Evolutionary conservation across 768 basidiomycete species (phyloP).

Genomic region (Pleurotus tuoliensis): DNA sequence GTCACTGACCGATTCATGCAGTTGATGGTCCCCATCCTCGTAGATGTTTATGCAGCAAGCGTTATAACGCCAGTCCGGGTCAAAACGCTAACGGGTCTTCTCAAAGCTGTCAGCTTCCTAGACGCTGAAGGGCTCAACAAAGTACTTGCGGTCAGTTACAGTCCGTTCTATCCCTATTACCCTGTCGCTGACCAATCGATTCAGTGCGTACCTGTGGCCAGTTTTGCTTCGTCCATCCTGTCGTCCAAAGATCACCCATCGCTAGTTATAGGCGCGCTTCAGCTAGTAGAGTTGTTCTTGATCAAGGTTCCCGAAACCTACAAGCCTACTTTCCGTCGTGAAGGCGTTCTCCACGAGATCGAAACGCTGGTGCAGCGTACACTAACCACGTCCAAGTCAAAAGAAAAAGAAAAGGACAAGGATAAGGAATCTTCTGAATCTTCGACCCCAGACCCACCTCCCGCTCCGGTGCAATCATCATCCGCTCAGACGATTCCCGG

Average conservation of each 20-base stretch:
- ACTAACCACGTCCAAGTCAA: constrained; percentile 48
- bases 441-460: constrained; percentile 34
- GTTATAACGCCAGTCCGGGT: constrained; percentile 83
- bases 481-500: constrained; percentile 51
- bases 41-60: constrained; percentile 99
- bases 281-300: constrained; percentile 89
- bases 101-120: constrained; percentile 90
- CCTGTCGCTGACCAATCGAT: constrained; percentile 9
- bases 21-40: constrained; percentile 86
- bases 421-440: constrained; percentile 29
- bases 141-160: constrained; percentile 67
- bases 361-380: constrained; percentile 67
- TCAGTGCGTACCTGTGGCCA: constrained; percentile 91
- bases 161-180: constrained; percentile 1
- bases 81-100: constrained; percentile 81
- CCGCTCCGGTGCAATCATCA: constrained; percentile 19
- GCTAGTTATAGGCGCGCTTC: constrained; percentile 83
- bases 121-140: constrained; percentile 70
- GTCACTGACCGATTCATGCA: constrained; percentile 84
- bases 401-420: constrained; percentile 42
- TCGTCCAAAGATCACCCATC: constrained; percentile 89
- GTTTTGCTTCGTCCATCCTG: constrained; percentile 90
- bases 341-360: constrained; percentile 96
- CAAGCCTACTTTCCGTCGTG: constrained; percentile 84
- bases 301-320: constrained; percentile 82